Evolutionary conservation across 2,329 filamentous ascomycete species (phyloP), one percentile per base, ranked within the genome.

Genomic region (Spiromastix sp.): DNA sequence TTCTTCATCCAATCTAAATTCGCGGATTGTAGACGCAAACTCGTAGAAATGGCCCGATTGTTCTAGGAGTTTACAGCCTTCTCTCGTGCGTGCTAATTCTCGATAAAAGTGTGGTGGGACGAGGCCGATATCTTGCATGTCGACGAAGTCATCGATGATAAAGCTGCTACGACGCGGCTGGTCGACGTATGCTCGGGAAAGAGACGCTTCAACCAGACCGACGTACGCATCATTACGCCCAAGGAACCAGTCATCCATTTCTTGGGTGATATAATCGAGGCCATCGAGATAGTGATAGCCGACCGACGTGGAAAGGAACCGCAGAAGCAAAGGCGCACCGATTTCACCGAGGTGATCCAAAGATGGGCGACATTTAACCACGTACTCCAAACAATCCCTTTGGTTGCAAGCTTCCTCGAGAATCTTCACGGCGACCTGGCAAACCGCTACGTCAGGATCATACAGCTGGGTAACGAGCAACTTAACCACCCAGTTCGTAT

Each of bases 161-260:
- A 54, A 59, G 48, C 56, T 69, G 46, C 45, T 71, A 57, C 53
- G 66, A 49, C 49, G 66, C 40, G 66, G 63, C 27, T 64, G 59
- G 36, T 70, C 72, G 60, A 51, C 69, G 46, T 94, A 87, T 1
- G 87, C 81, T 41, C 85, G 79, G 20, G 87, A 85, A 34, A 98
- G 70, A 36, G 87, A 93, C n/a, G 93, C 91, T 59, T 98, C 91
- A 26, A 98, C 89, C 26, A 96, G 74, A 24, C 78, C 74, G 33
- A 98, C 91, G 47, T 98, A 98, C n/a, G 79, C 81, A 56, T 98
- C 89, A 53, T 98, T 98, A 29, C 91, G 79, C 10, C 91, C 91
- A 12, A 98, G 70, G 54, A 96, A 98, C 91, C 91, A 98, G 61
- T 98, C 93, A 48, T 98, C 91, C 91, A 98, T 98, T 57, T 98